Base-by-base conservation (phyloP, 257 asterid genomes). In the Vinca minor region DNA sequence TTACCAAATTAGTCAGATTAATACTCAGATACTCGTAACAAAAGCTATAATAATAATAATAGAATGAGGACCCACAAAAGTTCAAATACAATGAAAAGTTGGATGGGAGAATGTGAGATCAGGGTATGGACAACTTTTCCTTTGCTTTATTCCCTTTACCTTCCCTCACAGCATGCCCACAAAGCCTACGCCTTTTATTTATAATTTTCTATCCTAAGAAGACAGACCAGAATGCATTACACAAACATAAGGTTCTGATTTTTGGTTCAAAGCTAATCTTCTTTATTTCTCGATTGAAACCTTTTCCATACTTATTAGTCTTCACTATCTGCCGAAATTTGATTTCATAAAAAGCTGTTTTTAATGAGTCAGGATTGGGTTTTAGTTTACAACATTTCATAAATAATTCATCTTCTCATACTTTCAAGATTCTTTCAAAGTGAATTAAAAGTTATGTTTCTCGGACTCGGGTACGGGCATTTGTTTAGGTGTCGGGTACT, bases 81-180 rank as follows among this genome's bases (percentile, higher is more conserved):
- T 78, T 76, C 75, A 82, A 78, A 74, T 83, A 65, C 74, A 57
- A 72, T 29, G 63, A 76, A 87, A 79, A 85, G 75, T 62, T 65
- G 74, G n/a, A 79, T 82, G 77, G 83, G 83, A 66, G 80, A 75
- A 71, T 71, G 85, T 80, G 91, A 80, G 74, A 66, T 66, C 78
- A 79, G 89, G 77, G 91, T 77, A 86, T 86, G 96, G 95, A 90
- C 82, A 78, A 79, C 75, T 78, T 81, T 70, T 58, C 73, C 71
- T 75, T 67, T 76, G 67, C 80, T 62, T 82, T 82, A 68, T n/a
- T 69, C 72, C 74, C 63, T 62, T 13, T 77, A n/a, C n/a, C 64
- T 34, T 7, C 65, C 64, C n/a, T 39, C 76, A 60, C 67, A 62
- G 74, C 80, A 76, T 66, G 81, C 73, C 69, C 62, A 52, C 60